Evolutionary conservation across 345 rosid genomes (phyloP), one percentile per base, ranked within the genome.

Genomic region (Brassica carinata): DNA sequence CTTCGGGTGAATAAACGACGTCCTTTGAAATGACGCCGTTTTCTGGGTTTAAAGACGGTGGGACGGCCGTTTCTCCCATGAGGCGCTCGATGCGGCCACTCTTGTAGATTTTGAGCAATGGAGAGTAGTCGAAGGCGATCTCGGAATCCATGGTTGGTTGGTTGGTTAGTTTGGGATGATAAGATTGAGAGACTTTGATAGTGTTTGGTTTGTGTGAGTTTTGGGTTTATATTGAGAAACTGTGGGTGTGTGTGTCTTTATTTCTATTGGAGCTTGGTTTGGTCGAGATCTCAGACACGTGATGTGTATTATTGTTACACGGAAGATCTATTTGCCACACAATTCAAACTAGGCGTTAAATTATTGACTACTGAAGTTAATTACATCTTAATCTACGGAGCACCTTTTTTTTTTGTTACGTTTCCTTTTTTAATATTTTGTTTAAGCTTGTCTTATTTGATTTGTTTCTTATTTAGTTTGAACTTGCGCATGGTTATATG

Each of bases 41-140:
- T 57, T 79, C 69, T 36, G 85, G 80, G 3, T 23, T 67, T 9
- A 74, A 51, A 57, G 89, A 85, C 1, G 93, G 74, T 27, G 82
- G 82, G 53, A 85, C 80, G 6, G 31, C 72, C 67, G 77, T 84
- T 2, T 86, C 82, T 8, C 87, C 79, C 15, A 77, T 5, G 5
- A 88, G 82, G 8, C 92, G 71, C 45, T 90, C 87, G 5, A 90
- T 63, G 4, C 85, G 83, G 65, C 93, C 94, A 51, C 88, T 88
- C 74, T 84, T 79, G 87, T 83, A 81, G 15, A 82, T 7, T 9
- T 62, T 77, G 51, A 76, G 18, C 18, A 81, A 0, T n/a, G 88
- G 89, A 61, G 86, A 66, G 71, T 8, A 67, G 45, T 88, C 87
- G 40, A 8, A 15, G 29, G 82, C 78, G 53, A 81, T 59, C 72